Base-by-base conservation (phyloP, 371 early-diverging fungal genomes). In the Syncephalastrum contaminatum region DNA sequence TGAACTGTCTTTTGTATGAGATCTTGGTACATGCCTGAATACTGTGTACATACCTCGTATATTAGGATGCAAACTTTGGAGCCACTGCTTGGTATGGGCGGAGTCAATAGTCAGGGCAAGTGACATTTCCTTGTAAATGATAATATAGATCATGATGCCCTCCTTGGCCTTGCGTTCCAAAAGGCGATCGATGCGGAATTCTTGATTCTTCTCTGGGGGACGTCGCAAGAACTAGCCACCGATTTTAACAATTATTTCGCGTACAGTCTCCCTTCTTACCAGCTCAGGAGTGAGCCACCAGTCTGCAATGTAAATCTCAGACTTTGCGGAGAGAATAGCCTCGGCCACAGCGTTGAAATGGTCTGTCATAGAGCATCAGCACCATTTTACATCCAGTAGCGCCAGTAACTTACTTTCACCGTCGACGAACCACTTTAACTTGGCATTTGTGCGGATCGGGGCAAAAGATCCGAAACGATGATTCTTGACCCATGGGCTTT, bases 71-170 rank as follows among this genome's bases (percentile, higher is more conserved):
- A 93, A 70, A 15, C 74, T 75, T 60, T 87, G 85, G 20, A 97
- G 79, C 73, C 82, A 78, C 52, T 68, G 69, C 67, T 93, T 91
- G 15, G 96, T 92, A 59, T 94, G 88, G 1, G 80, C 81, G 14
- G 94, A 92, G 58, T 90, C 82, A 49, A 90, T 80, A 0, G 92
- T 77, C 22, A 97, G 69, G 4, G 95, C 90, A 10, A 89, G 75
- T 0, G 88, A 71, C 54, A 94, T 81, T 60, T 97, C 96, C 69
- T 94, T 93, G 78, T 94, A 97, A 4, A 97, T 78, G 0, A 93
- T 77, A 44, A 97, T 85, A 61, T 91, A 94, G 55, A 97, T 91
- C 75, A 83, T 86, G 44, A 97, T 88, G 6, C 96, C 96, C 65
- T 93, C 85, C 64, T 84, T 79, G 13, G 97, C 97, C 69, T 92